Percentiles rank a stretch among this genome's conserved stretches.
Evolutionary conservation across 768 basidiomycete genomes (phyloP).

Genomic region (Boletellus ananas): DNA sequence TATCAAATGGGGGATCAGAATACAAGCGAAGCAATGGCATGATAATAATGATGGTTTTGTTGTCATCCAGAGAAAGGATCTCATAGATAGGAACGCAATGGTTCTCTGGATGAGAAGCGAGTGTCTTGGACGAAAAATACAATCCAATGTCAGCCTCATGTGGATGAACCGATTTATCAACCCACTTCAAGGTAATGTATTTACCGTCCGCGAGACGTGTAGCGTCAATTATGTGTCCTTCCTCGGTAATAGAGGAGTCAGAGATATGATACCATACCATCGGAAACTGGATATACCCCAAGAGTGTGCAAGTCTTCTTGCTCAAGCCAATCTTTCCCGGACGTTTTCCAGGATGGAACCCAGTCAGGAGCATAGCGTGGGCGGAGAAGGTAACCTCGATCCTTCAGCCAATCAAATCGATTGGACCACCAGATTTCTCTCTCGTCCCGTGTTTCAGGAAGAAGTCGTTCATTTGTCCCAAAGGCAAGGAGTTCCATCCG

Average conservation of each 20-base stretch:
- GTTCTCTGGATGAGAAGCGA: too few species aligned
- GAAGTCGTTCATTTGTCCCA: background rate
- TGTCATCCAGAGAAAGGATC: too few species aligned
- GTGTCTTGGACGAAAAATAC: too few species aligned
- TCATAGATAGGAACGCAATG: too few species aligned
- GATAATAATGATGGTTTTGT: too few species aligned
- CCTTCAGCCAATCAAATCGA: background rate
- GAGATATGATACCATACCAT: too few species aligned
- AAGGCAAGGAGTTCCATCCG: conserved; percentile 4
- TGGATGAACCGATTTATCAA: background rate
- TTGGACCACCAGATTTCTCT: conserved; percentile 17
- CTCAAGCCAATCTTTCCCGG: background rate
- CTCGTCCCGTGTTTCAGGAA: background rate
- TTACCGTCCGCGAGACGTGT: background rate
- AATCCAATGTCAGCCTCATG: background rate
- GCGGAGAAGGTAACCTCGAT: background rate
- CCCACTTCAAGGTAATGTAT: background rate
- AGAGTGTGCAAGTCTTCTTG: background rate
- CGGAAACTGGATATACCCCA: too few species aligned
- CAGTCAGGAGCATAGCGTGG: background rate
- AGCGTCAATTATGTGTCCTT: too few species aligned
- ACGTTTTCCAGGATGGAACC: background rate
- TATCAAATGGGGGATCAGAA: too few species aligned
- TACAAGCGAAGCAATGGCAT: too few species aligned
- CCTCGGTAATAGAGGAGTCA: too few species aligned